phyloP scores from a whole-genome alignment of 139 green algal species.

The Chlamydomonas eustigma region DNA sequence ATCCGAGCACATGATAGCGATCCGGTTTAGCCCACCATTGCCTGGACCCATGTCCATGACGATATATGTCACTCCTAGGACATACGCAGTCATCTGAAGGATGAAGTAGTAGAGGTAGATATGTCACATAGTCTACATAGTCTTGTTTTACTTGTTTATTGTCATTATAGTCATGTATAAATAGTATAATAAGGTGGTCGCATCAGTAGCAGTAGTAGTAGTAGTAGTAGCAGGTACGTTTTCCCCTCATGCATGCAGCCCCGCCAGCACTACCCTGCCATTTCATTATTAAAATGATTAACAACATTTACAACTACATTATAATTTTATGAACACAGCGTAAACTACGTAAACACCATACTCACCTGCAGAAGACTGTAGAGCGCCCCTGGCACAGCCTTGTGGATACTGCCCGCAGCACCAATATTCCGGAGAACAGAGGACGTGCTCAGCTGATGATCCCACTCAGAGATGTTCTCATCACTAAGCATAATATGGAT shows the following conservation, averaged over 20 bases:
- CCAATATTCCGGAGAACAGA: background rate
- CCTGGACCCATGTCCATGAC: background rate
- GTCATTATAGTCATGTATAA: no score
- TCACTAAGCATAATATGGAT: background rate
- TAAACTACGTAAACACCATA: background rate
- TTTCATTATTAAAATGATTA: no score
- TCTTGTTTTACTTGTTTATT: no score
- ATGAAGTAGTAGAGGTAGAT: background rate
- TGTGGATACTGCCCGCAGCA: background rate
- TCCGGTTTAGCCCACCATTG: background rate
- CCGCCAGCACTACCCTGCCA: no score
- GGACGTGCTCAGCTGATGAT: background rate
- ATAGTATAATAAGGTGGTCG: no score
- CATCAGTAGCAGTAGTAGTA: no score
- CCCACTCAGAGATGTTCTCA: background rate
- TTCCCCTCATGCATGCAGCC: no score
- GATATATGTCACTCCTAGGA: background rate
- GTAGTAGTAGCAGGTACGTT: no score
- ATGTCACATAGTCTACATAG: no score
- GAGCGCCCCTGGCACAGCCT: background rate
- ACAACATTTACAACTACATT: no score
- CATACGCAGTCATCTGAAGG: background rate
- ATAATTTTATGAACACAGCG: no score
- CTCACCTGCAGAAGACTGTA: background rate
- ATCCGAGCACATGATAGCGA: background rate